phyloP scores from a whole-genome alignment of 164 flowering plant species.

The Magnolia officinalis region DNA sequence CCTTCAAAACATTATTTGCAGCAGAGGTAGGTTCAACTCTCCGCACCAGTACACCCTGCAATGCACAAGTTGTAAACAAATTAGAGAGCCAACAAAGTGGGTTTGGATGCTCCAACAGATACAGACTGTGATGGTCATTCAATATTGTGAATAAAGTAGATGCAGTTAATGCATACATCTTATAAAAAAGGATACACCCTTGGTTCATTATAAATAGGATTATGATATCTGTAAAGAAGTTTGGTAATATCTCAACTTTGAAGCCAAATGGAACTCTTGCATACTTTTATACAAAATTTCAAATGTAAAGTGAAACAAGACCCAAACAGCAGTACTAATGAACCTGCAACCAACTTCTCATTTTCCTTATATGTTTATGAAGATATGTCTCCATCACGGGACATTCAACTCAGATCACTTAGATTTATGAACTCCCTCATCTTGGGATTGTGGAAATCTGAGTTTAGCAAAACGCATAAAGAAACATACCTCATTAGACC shows the following conservation, averaged over 20 bases:
- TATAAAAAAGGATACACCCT: not conserved
- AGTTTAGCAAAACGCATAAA: not conserved
- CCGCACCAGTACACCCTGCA: constrained; percentile 91
- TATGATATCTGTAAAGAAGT: not conserved
- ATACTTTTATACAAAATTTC: not conserved
- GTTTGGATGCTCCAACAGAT: constrained; percentile 7
- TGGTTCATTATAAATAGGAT: not conserved
- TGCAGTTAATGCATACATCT: not conserved
- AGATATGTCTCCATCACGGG: not conserved
- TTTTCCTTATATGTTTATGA: too few relatives aligned
- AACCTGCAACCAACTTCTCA: not conserved
- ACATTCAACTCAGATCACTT: not conserved
- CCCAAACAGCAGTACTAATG: not conserved
- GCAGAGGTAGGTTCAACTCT: constrained; percentile 88
- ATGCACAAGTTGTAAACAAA: not conserved
- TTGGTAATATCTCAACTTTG: not conserved
- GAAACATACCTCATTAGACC: constrained; percentile 69
- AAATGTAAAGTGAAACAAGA: not conserved
- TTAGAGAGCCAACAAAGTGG: not conserved
- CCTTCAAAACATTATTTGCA: constrained; percentile 71
- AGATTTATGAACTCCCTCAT: not conserved
- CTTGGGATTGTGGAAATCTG: not conserved
- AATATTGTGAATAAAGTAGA: not conserved
- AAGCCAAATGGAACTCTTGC: constrained; percentile 2
- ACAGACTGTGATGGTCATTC: not conserved